These are phyloP conservation scores for Agaricus blazei DNA, from an alignment of 768 basidiomycete species.

Conservation along the genomic window DNA sequence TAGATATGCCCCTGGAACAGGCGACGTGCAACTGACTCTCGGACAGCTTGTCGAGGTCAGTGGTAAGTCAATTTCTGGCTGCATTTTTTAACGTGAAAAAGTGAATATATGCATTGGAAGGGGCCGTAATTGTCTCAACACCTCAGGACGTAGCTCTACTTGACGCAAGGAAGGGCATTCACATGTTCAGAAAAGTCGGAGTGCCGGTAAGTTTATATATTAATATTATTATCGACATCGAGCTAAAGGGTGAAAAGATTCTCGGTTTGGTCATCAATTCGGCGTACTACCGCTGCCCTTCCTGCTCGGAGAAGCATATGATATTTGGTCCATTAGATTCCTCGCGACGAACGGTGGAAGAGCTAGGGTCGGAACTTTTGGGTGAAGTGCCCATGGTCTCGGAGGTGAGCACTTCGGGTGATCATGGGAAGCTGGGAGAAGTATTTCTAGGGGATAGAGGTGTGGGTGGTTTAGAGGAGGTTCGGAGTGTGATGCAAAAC, in stretches of 20 bases:
- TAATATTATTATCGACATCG: background rate
- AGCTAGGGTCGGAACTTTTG: background rate
- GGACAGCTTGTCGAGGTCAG: slow-evolving; percentile 84
- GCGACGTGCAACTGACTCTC: slow-evolving; percentile 89
- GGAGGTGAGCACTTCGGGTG: background rate
- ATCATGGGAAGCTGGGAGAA: slow-evolving; percentile 4
- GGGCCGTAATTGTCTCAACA: slow-evolving; percentile 90
- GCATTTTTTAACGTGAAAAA: background rate
- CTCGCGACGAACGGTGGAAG: background rate
- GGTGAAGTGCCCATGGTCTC: slow-evolving; percentile 9
- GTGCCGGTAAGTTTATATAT: slow-evolving; percentile 61
- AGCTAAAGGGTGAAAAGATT: slow-evolving; percentile 45
- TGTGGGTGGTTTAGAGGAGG: background rate
- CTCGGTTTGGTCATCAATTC: slow-evolving; percentile 86
- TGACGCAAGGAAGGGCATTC: slow-evolving; percentile 89
- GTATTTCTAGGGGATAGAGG: background rate
- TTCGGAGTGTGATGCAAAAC: slow-evolving; percentile 1
- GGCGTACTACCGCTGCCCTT: slow-evolving; percentile 73
- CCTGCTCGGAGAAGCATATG: too few species aligned
- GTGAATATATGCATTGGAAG: slow-evolving; percentile 35
- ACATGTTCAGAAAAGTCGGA: slow-evolving; percentile 85
- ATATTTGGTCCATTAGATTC: background rate
- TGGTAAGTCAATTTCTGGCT: slow-evolving; percentile 41
- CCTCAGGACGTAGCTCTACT: slow-evolving; percentile 92
- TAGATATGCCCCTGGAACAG: slow-evolving; percentile 99